phyloP scores from a whole-genome alignment of 495 filamentous ascomycete species.

The Penicillium argentinense region DNA sequence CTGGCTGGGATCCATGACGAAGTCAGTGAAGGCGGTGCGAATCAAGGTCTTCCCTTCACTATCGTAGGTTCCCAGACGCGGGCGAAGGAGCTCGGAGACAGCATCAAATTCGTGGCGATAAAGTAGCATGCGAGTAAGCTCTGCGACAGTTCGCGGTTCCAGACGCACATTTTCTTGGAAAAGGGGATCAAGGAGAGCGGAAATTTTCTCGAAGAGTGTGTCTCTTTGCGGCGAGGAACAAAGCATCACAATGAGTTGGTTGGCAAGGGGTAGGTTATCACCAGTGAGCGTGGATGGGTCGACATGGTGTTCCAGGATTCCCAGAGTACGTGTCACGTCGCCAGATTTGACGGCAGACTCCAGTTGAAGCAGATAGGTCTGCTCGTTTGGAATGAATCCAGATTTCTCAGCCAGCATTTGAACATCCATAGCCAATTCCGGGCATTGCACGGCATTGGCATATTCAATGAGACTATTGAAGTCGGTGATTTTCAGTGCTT shows the following conservation, averaged over 20 bases:
- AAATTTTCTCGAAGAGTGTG: slow-evolving; percentile 63
- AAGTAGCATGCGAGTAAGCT: slow-evolving; percentile 69
- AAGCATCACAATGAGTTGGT: slow-evolving; percentile 73
- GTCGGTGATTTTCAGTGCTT: slow-evolving; percentile 62
- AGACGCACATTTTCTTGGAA: slow-evolving; percentile 67
- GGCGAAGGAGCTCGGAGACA: slow-evolving; percentile 73
- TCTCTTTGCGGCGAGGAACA: slow-evolving; percentile 52
- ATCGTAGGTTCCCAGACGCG: slow-evolving; percentile 60
- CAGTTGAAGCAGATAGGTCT: slow-evolving; percentile 72
- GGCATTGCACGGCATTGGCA: slow-evolving; percentile 67
- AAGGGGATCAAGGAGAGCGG: slow-evolving; percentile 71
- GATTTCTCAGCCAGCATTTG: slow-evolving; percentile 60
- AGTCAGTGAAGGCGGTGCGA: slow-evolving; percentile 61
- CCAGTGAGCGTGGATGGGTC: slow-evolving; percentile 50
- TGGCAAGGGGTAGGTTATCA: slow-evolving; percentile 63
- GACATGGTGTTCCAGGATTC: slow-evolving; percentile 60
- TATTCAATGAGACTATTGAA: slow-evolving; percentile 75
- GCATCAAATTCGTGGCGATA: slow-evolving; percentile 69
- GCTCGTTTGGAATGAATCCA: slow-evolving; percentile 59
- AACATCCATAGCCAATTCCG: slow-evolving; percentile 72
- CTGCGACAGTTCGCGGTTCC: slow-evolving; percentile 68
- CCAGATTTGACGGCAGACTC: slow-evolving; percentile 68
- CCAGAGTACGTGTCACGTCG: slow-evolving; percentile 66
- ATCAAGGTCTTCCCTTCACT: slow-evolving; percentile 62
- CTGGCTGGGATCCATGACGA: slow-evolving; percentile 60